Conservation (phyloP, 2,329 filamentous ascomycete genomes). For the Amauroascus niger region DNA sequence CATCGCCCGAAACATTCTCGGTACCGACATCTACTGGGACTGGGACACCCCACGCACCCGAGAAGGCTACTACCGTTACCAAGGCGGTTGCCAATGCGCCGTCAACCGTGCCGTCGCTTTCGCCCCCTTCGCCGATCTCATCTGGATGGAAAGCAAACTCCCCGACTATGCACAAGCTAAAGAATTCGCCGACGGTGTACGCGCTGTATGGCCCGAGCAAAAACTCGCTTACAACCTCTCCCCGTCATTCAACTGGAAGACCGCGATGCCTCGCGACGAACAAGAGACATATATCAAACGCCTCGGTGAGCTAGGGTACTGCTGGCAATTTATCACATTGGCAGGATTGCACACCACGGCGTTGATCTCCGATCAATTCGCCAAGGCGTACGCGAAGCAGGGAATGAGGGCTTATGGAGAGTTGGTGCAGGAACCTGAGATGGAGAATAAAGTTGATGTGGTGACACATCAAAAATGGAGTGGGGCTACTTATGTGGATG, state of each 20-base stretch:
- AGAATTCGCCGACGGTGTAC: slow-evolving; percentile 87
- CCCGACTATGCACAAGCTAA: slow-evolving; percentile 84
- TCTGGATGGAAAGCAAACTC: slow-evolving; percentile 99
- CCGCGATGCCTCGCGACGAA: slow-evolving; percentile 80
- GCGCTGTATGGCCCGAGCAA: slow-evolving; percentile 89
- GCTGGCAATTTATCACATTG: slow-evolving; percentile 99
- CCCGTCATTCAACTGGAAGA: slow-evolving; percentile 99
- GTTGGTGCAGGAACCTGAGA: slow-evolving; percentile 95
- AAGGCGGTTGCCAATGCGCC: slow-evolving; percentile 83
- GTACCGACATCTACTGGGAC: slow-evolving; percentile 78
- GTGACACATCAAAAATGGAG: slow-evolving; percentile 99
- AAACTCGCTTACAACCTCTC: slow-evolving; percentile 99
- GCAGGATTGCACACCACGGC: slow-evolving; percentile 88
- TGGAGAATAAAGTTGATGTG: slow-evolving; percentile 79
- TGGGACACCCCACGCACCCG: slow-evolving; percentile 90
- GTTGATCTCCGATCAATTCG: slow-evolving; percentile 81
- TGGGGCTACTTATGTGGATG: slow-evolving; percentile 88
- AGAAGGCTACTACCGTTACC: slow-evolving; percentile 89
- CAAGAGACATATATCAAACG: slow-evolving; percentile 97
- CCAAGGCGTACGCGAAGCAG: slow-evolving; percentile 64
- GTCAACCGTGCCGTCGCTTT: slow-evolving; percentile 86
- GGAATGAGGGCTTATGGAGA: slow-evolving; percentile 97
- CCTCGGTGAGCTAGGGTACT: slow-evolving; percentile 80
- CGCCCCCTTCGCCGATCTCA: slow-evolving; percentile 85
- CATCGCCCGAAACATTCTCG: slow-evolving; percentile 66